Base-by-base conservation (phyloP, 331 rosid genomes). In the Arachis monticola region DNA sequence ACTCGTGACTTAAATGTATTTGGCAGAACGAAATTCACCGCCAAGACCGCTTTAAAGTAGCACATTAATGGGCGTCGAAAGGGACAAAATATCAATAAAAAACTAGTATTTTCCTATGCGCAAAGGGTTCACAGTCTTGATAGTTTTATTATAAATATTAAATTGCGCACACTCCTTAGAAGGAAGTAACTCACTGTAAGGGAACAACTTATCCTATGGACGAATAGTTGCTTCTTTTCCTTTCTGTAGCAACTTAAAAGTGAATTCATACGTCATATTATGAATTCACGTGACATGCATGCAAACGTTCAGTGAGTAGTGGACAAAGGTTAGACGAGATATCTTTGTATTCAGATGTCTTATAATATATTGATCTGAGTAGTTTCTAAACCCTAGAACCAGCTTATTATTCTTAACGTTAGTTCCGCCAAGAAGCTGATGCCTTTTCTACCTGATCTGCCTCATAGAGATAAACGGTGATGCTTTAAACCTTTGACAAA, bases 361-460 rank as follows among this genome's bases (percentile, higher is more conserved):
- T 38, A 65, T 8, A 31, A 47, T 65, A 22, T 12, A 45, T 72
- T 41, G 58, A 32, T 67, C 35, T 13, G 10, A 55, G 67, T 44
- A 67, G 61, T 67, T 60, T 12, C 57, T 52, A 46, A 68, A 68
- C 79, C 66, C 71, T 60, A 72, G 45, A 74, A 44, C 64, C 62
- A 61, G 41, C 47, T 44, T 67, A 66, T 41, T 41, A 60, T 60
- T 74, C 64, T 60, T 27, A 50, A 27, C 13, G 47, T 17, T 41
- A 56, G 31, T 67, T 56, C 38, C 32, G 40, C 35, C 60, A 57
- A 9, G 55, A 67, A 61, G 40, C 51, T 47, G 12, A 44, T 45
- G 47, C 45, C 11, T 70, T 72, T 38, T 31, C 72, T 1, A 38
- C 59, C 69, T 48, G 52, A 38, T 40, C 30, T 51, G 55, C 13